Conservation (phyloP, 2,329 filamentous ascomycete species). For the Xylariales sp. region DNA sequence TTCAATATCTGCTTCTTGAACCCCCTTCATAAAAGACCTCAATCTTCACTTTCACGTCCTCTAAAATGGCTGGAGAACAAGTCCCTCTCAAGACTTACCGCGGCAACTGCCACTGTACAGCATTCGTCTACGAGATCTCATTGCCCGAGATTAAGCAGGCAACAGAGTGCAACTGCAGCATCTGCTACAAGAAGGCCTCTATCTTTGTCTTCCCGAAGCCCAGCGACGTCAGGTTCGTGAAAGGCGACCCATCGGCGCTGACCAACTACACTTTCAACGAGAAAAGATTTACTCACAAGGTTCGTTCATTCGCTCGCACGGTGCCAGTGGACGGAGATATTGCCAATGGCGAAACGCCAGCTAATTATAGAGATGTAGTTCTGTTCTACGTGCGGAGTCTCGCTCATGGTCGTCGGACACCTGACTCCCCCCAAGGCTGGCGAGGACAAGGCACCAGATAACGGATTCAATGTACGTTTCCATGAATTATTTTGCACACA, state of each 20-base stretch:
- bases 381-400: slow-evolving; percentile 62
- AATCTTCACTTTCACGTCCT: neutral
- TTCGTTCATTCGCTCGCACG: slow-evolving; percentile 32
- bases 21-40: neutral
- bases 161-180: slow-evolving; percentile 74
- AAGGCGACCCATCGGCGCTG: slow-evolving; percentile 57
- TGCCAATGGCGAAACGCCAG: neutral
- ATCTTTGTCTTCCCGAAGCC: slow-evolving; percentile 51
- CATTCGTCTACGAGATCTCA: slow-evolving; percentile 62
- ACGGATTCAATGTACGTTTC: slow-evolving; percentile 57
- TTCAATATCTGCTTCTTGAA: neutral
- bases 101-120: slow-evolving; percentile 69
- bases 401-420: slow-evolving; percentile 51
- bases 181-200: slow-evolving; percentile 65
- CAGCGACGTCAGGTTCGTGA: slow-evolving; percentile 57
- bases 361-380: slow-evolving; percentile 54
- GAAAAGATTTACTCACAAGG: slow-evolving; percentile 57
- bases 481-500: neutral
- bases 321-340: neutral
- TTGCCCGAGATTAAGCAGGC: slow-evolving; percentile 69
- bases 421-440: slow-evolving; percentile 42
- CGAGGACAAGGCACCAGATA: slow-evolving; percentile 47
- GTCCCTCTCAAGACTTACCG: slow-evolving; percentile 57
- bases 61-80: slow-evolving; percentile 42
- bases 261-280: slow-evolving; percentile 52